Conservation (phyloP, 1,284 basidiomycete species). For the Papiliotrema fonsecae region DNA sequence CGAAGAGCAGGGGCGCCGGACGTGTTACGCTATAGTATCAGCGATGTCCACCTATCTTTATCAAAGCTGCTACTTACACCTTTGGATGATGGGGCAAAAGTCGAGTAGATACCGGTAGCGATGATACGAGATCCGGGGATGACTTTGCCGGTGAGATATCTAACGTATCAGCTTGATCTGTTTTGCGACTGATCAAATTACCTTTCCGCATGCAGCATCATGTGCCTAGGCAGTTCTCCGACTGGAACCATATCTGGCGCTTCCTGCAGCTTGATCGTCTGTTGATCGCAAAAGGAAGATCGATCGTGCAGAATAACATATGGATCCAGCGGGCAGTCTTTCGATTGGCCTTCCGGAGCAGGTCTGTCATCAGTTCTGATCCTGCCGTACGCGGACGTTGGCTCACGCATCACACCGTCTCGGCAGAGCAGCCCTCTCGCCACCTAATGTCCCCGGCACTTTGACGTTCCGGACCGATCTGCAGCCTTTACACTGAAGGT, state of each 20-base stretch:
- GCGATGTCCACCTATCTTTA: conserved; percentile 7
- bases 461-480: conserved; percentile 73
- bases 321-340: conserved; percentile 92
- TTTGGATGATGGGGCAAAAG: conserved; percentile 75
- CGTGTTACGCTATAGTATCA: conserved; percentile 56
- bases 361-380: conserved; percentile 43
- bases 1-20: conserved; percentile 76
- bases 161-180: conserved; percentile 9
- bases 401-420: conserved; percentile 70
- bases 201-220: conserved; percentile 86
- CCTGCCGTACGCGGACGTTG: background rate
- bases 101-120: conserved; percentile 95
- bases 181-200: conserved; percentile 12
- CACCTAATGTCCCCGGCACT: conserved; percentile 78
- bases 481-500: conserved; percentile 90
- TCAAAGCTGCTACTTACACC: conserved; percentile 54
- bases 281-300: conserved; percentile 91
- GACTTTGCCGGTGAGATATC: conserved; percentile 78
- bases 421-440: conserved; percentile 74
- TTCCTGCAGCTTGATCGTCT: conserved; percentile 95
- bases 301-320: conserved; percentile 95
- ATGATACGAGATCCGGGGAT: conserved; percentile 92
- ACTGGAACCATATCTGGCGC: conserved; percentile 99
- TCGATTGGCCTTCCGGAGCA: conserved; percentile 68
- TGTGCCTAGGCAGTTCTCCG: conserved; percentile 93